phyloP scores from a whole-genome alignment of 2,329 filamentous ascomycete species.

The Fusarium newnesense region DNA sequence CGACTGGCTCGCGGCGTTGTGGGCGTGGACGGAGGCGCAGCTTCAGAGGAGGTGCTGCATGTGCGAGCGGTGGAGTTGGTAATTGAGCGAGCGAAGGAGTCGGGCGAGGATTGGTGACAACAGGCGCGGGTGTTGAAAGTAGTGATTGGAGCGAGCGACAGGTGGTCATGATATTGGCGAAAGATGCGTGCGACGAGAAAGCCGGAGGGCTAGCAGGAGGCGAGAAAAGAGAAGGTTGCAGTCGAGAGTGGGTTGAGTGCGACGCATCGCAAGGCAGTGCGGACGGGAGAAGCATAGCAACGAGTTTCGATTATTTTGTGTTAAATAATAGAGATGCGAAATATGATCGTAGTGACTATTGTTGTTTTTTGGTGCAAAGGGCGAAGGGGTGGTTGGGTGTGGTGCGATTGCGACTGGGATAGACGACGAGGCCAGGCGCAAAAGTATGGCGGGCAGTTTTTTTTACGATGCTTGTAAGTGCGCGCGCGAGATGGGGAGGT shows the following conservation, averaged over 20 bases:
- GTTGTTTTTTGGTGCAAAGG: slow-evolving; percentile 17
- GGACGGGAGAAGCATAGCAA: slow-evolving; percentile 68
- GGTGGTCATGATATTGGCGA: slow-evolving; percentile 67
- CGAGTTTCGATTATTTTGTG: slow-evolving; percentile 14
- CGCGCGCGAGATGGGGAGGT: slow-evolving; percentile 2
- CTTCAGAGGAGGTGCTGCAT: slow-evolving; percentile 63
- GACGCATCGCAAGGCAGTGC: slow-evolving; percentile 67
- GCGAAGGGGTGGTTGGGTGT: slow-evolving; percentile 30
- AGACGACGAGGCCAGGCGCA: slow-evolving; percentile 32
- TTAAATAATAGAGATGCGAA: not conserved
- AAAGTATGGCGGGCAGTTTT: slow-evolving; percentile 10
- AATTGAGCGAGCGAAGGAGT: slow-evolving; percentile 51
- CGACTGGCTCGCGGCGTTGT: slow-evolving; percentile 47
- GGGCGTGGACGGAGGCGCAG: slow-evolving; percentile 64
- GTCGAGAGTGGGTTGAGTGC: slow-evolving; percentile 55
- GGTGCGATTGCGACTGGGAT: slow-evolving; percentile 41
- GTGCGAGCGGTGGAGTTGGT: slow-evolving; percentile 65
- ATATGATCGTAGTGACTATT: not conserved
- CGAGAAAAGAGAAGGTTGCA: slow-evolving; percentile 65
- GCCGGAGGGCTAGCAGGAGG: slow-evolving; percentile 68
- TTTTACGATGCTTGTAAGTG: not conserved
- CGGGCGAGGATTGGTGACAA: slow-evolving; percentile 50
- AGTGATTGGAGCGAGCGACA: slow-evolving; percentile 71
- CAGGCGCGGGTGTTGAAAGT: slow-evolving; percentile 54
- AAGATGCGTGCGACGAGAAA: slow-evolving; percentile 56